Evolutionary conservation across 345 rosid species (phyloP).

Genomic region (Cardamine occulta): DNA sequence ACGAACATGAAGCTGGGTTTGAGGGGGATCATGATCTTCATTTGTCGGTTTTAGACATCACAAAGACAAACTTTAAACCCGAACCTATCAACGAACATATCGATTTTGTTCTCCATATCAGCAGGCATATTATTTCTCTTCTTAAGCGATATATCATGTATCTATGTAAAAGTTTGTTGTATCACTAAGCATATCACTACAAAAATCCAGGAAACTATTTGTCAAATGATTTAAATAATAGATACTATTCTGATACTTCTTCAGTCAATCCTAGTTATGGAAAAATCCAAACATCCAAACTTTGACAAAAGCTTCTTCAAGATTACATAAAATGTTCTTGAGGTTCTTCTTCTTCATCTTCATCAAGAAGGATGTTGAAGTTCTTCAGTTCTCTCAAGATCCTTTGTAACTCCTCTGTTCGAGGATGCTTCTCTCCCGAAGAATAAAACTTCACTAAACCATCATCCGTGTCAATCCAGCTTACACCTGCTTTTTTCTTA

Average conservation of each 20-base stretch:
- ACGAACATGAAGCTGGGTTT: neutral
- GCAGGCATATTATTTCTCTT: no score
- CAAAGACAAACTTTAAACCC: neutral
- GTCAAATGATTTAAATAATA: neutral
- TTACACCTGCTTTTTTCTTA: constrained; percentile 78
- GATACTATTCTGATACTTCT: neutral
- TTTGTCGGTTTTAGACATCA: no score
- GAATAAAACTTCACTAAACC: constrained; percentile 72
- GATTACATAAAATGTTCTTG: constrained; percentile 9
- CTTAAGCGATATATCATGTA: no score
- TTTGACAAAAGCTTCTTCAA: constrained; percentile 2
- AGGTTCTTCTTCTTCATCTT: constrained; percentile 25
- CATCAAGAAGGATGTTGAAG: constrained; percentile 30
- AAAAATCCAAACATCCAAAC: neutral
- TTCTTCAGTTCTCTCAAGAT: constrained; percentile 54
- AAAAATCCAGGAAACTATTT: neutral
- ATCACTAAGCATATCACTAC: neutral
- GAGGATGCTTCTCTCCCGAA: constrained; percentile 66
- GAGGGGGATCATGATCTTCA: neutral
- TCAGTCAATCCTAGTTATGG: neutral
- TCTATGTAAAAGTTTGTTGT: neutral
- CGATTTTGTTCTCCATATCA: neutral
- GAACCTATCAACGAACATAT: neutral
- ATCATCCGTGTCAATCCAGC: constrained; percentile 71
- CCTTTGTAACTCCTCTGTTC: constrained; percentile 54